phyloP scores from a whole-genome alignment of 176 grass and related monocot genomes.

The Triticum timopheevii region DNA sequence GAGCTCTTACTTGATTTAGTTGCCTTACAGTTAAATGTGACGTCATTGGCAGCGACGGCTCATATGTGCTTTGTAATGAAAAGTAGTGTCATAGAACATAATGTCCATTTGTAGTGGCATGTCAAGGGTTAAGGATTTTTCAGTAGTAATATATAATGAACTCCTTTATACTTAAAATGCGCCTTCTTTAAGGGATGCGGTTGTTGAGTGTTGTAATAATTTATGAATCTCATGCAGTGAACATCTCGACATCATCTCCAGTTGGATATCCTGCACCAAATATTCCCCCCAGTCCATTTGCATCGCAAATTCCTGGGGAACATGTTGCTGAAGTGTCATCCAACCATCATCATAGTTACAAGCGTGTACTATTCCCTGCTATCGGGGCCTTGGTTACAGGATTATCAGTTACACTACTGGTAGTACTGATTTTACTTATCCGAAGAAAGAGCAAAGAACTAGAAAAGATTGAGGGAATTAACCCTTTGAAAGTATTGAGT shows the following conservation, averaged over 20 bases:
- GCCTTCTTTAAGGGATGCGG: neutral
- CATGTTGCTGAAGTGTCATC: slow-evolving; percentile 47
- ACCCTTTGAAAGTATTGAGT: slow-evolving; percentile 31
- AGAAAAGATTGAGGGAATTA: slow-evolving; percentile 52
- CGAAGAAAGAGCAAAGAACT: slow-evolving; percentile 79
- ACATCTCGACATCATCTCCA: slow-evolving; percentile 46
- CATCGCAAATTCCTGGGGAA: slow-evolving; percentile 46
- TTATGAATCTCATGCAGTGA: slow-evolving; percentile 57
- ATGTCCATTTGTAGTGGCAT: neutral
- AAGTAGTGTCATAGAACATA: neutral
- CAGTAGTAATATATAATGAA: neutral
- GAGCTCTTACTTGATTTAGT: neutral
- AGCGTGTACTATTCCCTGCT: slow-evolving; percentile 47
- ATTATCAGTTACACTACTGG: slow-evolving; percentile 59
- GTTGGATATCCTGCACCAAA: slow-evolving; percentile 30
- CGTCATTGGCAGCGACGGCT: neutral
- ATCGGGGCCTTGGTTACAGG: slow-evolving; percentile 78
- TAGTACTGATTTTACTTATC: slow-evolving; percentile 81
- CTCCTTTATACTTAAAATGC: neutral
- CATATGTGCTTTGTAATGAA: neutral
- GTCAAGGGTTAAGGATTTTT: neutral
- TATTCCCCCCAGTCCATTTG: slow-evolving; percentile 60
- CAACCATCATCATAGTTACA: slow-evolving; percentile 58
- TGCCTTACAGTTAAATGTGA: neutral
- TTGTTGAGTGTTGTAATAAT: slow-evolving; percentile 6